Conservation (phyloP, 768 basidiomycete genomes). For the Russula sp. region DNA sequence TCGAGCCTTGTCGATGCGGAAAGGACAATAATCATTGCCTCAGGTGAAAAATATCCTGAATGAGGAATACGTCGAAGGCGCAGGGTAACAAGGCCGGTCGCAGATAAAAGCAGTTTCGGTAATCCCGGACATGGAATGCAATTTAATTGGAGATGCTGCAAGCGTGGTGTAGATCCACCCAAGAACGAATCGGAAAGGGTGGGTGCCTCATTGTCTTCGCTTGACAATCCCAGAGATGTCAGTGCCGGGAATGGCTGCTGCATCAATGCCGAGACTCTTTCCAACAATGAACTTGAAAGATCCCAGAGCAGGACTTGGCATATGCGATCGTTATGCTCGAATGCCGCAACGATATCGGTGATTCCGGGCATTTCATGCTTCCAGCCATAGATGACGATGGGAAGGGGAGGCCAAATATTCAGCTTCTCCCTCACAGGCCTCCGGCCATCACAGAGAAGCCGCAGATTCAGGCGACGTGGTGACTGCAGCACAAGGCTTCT, state of each 20-base stretch:
- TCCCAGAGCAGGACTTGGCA: neutral
- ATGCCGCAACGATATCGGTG: no score
- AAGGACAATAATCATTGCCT: neutral
- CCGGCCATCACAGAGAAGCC: no score
- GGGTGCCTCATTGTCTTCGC: neutral
- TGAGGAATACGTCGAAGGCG: neutral
- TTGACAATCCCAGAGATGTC: neutral
- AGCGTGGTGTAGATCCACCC: neutral
- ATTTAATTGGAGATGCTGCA: neutral
- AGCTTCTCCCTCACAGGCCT: no score
- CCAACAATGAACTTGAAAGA: neutral
- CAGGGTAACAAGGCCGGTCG: neutral
- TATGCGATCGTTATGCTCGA: neutral
- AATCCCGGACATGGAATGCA: neutral
- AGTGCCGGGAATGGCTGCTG: neutral
- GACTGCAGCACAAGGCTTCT: no score
- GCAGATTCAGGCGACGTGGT: no score
- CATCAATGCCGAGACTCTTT: neutral
- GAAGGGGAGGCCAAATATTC: no score
- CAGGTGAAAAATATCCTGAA: neutral
- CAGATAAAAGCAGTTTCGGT: neutral
- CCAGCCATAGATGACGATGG: no score
- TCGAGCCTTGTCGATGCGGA: neutral
- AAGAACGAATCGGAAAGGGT: neutral
- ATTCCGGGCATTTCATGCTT: no score